These are phyloP conservation scores for Gymnopilus dilepis DNA, from an alignment of 768 basidiomycete species.

Conservation along the genomic window DNA sequence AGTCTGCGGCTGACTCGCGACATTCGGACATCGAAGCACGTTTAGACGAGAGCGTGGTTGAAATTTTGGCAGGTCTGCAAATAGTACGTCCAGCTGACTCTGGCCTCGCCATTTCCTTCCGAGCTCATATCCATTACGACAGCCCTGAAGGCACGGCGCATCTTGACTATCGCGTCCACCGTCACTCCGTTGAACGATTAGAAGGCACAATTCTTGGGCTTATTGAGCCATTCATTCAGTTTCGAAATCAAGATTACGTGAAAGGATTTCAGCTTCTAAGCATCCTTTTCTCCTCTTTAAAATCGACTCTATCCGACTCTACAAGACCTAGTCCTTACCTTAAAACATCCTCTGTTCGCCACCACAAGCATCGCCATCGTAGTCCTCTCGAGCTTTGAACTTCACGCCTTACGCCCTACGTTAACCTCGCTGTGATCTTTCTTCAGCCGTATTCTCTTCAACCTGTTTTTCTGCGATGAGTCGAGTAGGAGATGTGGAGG, in stretches of 20 bases:
- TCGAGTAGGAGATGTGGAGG: not conserved
- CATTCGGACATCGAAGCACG: not conserved
- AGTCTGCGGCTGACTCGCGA: not conserved
- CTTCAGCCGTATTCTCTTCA: no score
- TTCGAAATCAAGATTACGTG: not conserved
- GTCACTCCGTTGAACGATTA: not conserved
- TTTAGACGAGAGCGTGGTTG: no score
- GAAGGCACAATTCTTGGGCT: not conserved
- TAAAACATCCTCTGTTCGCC: not conserved
- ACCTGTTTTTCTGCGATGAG: no score
- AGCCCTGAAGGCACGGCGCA: not conserved
- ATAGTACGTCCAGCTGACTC: not conserved
- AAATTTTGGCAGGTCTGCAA: not conserved
- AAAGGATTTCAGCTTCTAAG: not conserved
- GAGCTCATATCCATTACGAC: not conserved
- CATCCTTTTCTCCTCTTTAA: not conserved
- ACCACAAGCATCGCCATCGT: not conserved
- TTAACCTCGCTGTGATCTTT: not conserved
- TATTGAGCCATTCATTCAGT: not conserved
- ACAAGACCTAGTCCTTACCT: not conserved
- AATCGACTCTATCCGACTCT: not conserved
- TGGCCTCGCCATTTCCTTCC: no score
- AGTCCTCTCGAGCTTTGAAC: not conserved
- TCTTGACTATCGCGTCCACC: not conserved
- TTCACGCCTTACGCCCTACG: no score